These are phyloP conservation scores for Aureobasidium sp. DNA, from an alignment of 2,329 filamentous ascomycete genomes.

Conservation along the genomic window DNA sequence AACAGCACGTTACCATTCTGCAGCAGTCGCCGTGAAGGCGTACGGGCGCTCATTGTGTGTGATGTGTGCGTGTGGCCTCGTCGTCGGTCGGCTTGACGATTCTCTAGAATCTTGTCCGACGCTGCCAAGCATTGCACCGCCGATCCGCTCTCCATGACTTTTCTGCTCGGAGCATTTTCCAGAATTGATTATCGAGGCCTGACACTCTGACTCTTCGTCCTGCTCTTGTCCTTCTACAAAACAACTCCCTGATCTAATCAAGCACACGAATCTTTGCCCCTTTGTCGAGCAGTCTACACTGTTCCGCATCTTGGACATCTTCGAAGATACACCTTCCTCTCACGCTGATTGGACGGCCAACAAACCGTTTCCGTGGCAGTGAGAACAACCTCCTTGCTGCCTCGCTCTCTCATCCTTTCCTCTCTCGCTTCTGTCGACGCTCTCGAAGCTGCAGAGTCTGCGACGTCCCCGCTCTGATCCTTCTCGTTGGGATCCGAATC, in stretches of 20 bases:
- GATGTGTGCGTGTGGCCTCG: constrained; percentile 1
- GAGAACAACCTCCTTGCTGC: background rate
- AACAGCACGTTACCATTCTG: constrained; percentile 47
- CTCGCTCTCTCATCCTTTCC: background rate
- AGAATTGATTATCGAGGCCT: constrained; percentile 9
- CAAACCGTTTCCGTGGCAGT: background rate
- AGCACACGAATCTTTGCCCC: background rate
- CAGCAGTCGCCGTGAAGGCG: constrained; percentile 56
- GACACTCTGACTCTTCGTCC: background rate
- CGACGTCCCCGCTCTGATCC: constrained; percentile 4
- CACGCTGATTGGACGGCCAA: constrained; percentile 8
- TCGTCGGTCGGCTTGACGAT: background rate
- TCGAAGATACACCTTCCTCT: background rate
- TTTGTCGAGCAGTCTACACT: background rate
- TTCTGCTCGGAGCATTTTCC: background rate
- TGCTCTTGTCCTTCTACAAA: background rate
- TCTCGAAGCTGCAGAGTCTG: background rate
- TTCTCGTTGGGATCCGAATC: background rate
- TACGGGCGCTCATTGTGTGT: constrained; percentile 55
- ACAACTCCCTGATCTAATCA: background rate
- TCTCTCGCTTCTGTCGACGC: background rate
- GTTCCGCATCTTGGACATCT: background rate
- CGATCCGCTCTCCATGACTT: too few relatives aligned
- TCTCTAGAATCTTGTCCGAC: background rate
- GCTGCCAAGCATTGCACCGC: background rate